A percentile compares a stretch with the other conserved stretches of the same genome.
phyloP scores from a whole-genome alignment of 306 rosid genomes.

The Delonix regia region DNA sequence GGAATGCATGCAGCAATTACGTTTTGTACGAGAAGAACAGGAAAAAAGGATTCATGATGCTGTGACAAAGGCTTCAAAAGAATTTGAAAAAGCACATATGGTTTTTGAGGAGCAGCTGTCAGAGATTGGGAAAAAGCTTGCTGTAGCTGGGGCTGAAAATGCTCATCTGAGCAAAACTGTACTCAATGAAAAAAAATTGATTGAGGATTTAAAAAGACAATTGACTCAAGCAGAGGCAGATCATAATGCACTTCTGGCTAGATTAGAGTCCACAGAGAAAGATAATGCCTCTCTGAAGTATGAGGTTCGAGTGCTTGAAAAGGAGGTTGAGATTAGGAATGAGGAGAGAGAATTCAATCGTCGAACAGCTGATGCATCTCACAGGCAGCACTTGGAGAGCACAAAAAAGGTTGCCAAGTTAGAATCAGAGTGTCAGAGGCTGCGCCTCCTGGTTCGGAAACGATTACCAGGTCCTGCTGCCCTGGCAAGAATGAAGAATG shows the following conservation, averaged over 20 bases:
- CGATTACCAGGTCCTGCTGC: constrained; percentile 81
- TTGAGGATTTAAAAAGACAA: constrained; percentile 54
- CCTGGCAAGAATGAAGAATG: constrained; percentile 65
- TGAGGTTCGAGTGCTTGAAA: constrained; percentile 66
- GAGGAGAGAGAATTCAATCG: constrained; percentile 71
- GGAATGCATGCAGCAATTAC: constrained; percentile 70
- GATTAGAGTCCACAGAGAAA: constrained; percentile 61
- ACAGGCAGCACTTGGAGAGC: constrained; percentile 67
- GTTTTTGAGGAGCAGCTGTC: constrained; percentile 59
- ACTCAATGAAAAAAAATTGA: constrained; percentile 50
- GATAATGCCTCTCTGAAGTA: constrained; percentile 56
- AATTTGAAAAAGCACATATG: constrained; percentile 52
- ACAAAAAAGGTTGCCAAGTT: constrained; percentile 67
- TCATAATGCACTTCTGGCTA: constrained; percentile 49
- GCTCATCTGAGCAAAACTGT: constrained; percentile 55
- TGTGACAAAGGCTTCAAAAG: constrained; percentile 54
- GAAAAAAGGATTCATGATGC: constrained; percentile 68
- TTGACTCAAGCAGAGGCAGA: constrained; percentile 54
- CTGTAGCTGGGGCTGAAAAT: constrained; percentile 48
- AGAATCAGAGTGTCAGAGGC: constrained; percentile 75
- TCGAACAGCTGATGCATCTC: constrained; percentile 61
- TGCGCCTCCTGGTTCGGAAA: constrained; percentile 66
- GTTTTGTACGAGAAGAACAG: constrained; percentile 67
- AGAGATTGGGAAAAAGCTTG: constrained; percentile 53
- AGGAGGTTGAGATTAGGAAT: constrained; percentile 73